Base-by-base conservation (phyloP, 2,329 filamentous ascomycete genomes). In the Fusarium mundagurra region DNA sequence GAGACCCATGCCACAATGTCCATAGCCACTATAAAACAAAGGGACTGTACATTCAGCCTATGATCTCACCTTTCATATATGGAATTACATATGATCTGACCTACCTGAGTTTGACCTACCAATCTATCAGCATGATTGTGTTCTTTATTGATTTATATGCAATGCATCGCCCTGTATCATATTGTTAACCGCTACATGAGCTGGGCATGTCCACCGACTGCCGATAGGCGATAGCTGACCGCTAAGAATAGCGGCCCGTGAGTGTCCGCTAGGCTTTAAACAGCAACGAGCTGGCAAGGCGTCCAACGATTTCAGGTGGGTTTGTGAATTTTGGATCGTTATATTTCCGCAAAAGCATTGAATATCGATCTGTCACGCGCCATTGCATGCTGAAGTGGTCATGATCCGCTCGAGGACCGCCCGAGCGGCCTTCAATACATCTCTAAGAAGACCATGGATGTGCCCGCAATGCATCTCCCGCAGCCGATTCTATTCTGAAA, bases 331-430 rank as follows among this genome's bases (percentile, higher is more conserved):
- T 75, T 67, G 51, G 45, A 59, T 63, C 39, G 54, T 71, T 50
- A 67, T 63, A 53, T 63, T 66, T 57, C 59, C 24, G 45, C 61
- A 61, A 33, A 48, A 51, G n/a, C 45, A 54, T 41, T 45, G 38
- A 58, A 54, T 38, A 38, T 48, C 53, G 43, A 22, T 33, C 55
- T 55, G 58, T 50, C 54, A 34, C 39, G 45, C 61, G 63, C 74
- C 67, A 76, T 78, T 77, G 72, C 60, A 12, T 24, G 22, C 18
- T 29, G n/a, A 55, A 65, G 22, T 64, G 27, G 64, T 58, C 65
- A 83, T 83, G 82, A 79, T 83, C 48, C 77, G 78, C 61, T 74
- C 79, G 51, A 74, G 78, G 61, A 67, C 76, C 1, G 62, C 75
- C 24, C 68, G 78, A 31, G 57, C 69, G 41, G 73, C 73, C 11